Percentiles rank a stretch among this genome's conserved stretches.
Evolutionary conservation across 208 protist genomes (phyloP).

Genomic region (Acanthamoeba castellanii): DNA sequence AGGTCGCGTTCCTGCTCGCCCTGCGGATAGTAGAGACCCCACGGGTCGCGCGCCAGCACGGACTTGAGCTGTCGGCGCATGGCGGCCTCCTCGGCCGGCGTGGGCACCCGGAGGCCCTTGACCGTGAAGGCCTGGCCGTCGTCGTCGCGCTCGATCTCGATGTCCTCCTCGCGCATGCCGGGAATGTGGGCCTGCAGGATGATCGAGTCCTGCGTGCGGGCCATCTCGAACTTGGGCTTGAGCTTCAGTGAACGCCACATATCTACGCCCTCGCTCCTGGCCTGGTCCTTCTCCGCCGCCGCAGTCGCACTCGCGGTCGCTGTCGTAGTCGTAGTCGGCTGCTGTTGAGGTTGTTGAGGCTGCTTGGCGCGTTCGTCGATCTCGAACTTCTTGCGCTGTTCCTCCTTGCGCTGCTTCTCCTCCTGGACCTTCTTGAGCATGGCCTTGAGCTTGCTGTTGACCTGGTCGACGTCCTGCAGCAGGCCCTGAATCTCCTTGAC

Average conservation of each 20-base stretch:
- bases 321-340: not conserved
- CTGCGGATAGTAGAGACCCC: not conserved
- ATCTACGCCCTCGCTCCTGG: not conserved
- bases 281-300: not conserved
- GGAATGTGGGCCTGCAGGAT: conserved; percentile 31
- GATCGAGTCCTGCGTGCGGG: not conserved
- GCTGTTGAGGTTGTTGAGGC: not conserved
- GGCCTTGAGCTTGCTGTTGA: conserved; percentile 9
- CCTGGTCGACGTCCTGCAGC: conserved; percentile 14
- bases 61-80: conserved; percentile 21
- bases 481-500: conserved; percentile 36
- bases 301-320: not conserved
- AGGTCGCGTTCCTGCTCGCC: not conserved
- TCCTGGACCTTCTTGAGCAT: conserved; percentile 33
- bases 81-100: not conserved
- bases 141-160: not conserved
- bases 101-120: conserved; percentile 28
- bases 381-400: not conserved
- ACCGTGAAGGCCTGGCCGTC: not conserved
- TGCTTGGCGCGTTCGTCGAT: not conserved
- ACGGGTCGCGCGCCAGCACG: not conserved
- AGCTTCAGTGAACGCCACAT: not conserved
- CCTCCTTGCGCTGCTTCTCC: not conserved
- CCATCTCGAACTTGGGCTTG: conserved; percentile 45
- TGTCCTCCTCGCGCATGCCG: conserved; percentile 22